Conservation (phyloP, 305 asterid species). For the Fraxinus xanthoxyloides region DNA sequence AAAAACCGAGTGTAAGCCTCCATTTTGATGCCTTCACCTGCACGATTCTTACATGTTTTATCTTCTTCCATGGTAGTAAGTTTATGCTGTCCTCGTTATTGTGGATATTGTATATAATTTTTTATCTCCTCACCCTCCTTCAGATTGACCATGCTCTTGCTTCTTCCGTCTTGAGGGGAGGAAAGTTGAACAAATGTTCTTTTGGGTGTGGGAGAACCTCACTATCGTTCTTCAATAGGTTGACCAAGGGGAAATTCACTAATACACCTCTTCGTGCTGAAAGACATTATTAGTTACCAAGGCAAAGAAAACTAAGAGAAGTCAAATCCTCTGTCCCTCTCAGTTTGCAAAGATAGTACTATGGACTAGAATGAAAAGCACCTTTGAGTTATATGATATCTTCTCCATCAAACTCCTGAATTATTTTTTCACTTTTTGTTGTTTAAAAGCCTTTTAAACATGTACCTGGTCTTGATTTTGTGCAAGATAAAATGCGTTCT, state of each 20-base stretch:
- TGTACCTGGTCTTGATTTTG: not conserved
- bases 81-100: too few species aligned
- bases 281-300: too few species aligned
- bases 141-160: too few species aligned
- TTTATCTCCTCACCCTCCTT: too few species aligned
- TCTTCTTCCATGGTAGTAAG: too few species aligned
- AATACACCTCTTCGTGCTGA: not conserved
- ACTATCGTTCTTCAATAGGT: not conserved
- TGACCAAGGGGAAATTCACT: not conserved
- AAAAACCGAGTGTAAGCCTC: not conserved
- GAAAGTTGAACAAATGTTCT: not conserved
- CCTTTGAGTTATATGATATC: not conserved
- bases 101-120: too few species aligned
- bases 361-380: not conserved
- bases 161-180: too few species aligned
- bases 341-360: not conserved
- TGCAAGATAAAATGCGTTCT: not conserved
- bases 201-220: not conserved
- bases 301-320: too few species aligned
- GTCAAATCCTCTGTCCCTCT: not conserved
- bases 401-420: too few species aligned
- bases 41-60: too few species aligned
- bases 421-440: too few species aligned
- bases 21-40: not conserved
- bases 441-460: not conserved